phyloP scores from a whole-genome alignment of 768 basidiomycete species.

The Cystobasidium ongulense region DNA sequence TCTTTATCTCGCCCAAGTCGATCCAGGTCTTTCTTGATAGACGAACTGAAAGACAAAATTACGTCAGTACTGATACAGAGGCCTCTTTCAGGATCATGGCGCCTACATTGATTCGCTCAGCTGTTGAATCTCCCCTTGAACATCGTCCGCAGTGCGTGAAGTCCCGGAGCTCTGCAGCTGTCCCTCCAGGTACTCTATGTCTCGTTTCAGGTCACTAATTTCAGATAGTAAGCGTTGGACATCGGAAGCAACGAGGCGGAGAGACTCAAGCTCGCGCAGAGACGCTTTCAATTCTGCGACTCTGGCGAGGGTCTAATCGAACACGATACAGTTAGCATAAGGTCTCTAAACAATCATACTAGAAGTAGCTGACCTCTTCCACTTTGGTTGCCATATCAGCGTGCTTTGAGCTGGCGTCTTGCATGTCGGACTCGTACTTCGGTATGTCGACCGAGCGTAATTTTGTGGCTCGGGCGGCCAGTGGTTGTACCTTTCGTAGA shows the following conservation, averaged over 20 bases:
- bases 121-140: slow-evolving; percentile 65
- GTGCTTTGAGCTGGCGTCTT: slow-evolving; percentile 54
- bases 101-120: slow-evolving; percentile 61
- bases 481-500: slow-evolving; percentile 57
- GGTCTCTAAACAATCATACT: not conserved
- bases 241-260: slow-evolving; percentile 59
- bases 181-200: slow-evolving; percentile 59
- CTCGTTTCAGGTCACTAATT: slow-evolving; percentile 51
- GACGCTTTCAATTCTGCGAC: slow-evolving; percentile 33
- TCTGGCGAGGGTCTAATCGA: not conserved
- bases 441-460: slow-evolving; percentile 61
- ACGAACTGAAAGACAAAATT: not conserved
- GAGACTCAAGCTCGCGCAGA: slow-evolving; percentile 50
- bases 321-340: not conserved
- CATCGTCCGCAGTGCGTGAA: slow-evolving; percentile 72
- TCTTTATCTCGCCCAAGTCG: slow-evolving; percentile 56
- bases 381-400: slow-evolving; percentile 53
- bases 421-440: slow-evolving; percentile 56
- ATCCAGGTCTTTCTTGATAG: slow-evolving; percentile 57
- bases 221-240: slow-evolving; percentile 54
- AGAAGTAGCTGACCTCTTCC: slow-evolving; percentile 55
- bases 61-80: not conserved
- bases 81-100: not conserved
- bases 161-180: slow-evolving; percentile 66
- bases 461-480: slow-evolving; percentile 54